Conservation (phyloP, 176 grass and related monocot species). For the Tuctoria greenei region DNA sequence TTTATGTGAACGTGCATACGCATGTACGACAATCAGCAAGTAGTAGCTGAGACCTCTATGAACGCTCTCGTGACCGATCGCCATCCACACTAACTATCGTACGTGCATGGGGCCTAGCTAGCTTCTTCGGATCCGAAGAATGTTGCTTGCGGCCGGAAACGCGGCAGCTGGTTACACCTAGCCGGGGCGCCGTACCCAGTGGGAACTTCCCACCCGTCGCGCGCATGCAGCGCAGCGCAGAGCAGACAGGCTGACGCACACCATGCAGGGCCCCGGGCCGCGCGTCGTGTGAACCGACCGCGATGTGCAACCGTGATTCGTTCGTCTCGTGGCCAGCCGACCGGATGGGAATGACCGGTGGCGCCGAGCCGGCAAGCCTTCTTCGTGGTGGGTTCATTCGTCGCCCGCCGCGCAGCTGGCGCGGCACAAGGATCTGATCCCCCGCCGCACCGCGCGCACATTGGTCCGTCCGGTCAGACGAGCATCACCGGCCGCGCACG, state of each 20-base stretch:
- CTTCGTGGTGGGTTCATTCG: slow-evolving; percentile 28
- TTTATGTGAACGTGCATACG: slow-evolving; percentile 19
- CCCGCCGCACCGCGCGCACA: too few relatives aligned
- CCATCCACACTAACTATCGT: neutral
- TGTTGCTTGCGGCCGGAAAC: slow-evolving; percentile 32
- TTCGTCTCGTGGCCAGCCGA: neutral
- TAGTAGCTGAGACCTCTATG: neutral
- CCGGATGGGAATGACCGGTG: neutral
- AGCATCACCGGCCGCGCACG: neutral
- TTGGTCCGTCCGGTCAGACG: too few relatives aligned
- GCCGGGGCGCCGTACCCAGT: slow-evolving; percentile 1
- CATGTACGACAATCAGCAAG: neutral
- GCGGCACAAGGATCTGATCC: neutral
- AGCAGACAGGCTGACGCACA: neutral
- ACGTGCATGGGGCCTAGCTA: slow-evolving; percentile 1
- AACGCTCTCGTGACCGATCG: neutral
- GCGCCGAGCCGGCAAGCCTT: slow-evolving; percentile 16
- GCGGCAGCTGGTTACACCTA: neutral
- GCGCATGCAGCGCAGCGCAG: neutral
- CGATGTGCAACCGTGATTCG: neutral
- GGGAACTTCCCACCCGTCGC: slow-evolving; percentile 19
- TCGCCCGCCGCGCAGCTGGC: neutral
- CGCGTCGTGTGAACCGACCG: neutral
- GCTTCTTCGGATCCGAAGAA: neutral
- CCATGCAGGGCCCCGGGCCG: neutral